phyloP scores from a whole-genome alignment of 768 basidiomycete genomes.

The Boletus rubroflammeus region DNA sequence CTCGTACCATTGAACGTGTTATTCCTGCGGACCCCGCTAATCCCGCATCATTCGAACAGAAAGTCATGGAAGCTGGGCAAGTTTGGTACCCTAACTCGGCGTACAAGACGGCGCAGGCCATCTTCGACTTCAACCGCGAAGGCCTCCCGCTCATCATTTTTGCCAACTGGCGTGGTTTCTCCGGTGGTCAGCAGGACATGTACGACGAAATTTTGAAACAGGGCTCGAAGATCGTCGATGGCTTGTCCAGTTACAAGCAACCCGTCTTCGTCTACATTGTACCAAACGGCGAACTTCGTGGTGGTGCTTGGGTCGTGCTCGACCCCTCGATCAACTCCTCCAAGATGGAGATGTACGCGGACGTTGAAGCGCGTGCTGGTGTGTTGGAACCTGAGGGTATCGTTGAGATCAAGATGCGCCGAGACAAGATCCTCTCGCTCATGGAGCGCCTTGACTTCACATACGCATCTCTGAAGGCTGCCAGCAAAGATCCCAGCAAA shows the following conservation, averaged over 20 bases:
- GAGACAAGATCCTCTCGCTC: conserved; percentile 82
- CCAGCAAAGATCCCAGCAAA: conserved; percentile 71
- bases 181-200: conserved; percentile 99
- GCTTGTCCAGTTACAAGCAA: conserved; percentile 93
- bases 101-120: conserved; percentile 98
- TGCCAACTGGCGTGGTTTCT: conserved; percentile 99
- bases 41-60: conserved; percentile 92
- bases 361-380: conserved; percentile 92
- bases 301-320: conserved; percentile 98
- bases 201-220: conserved; percentile 97
- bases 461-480: conserved; percentile 77
- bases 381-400: conserved; percentile 96
- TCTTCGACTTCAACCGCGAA: conserved; percentile 98
- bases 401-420: conserved; percentile 96
- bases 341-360: conserved; percentile 99
- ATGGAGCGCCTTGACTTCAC: conserved; percentile 92
- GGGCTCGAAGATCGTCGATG: conserved; percentile 98
- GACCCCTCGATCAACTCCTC: conserved; percentile 96
- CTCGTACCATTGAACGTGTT: conserved; percentile 92
- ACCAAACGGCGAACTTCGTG: conserved; percentile 97
- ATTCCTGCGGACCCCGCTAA: conserved; percentile 98
- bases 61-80: conserved; percentile 99
- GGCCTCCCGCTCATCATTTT: conserved; percentile 96
- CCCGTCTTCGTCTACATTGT: conserved; percentile 98
- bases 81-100: conserved; percentile 99